Evolutionary conservation across 164 flowering plant genomes (phyloP).

Genomic region (Santalum album): DNA sequence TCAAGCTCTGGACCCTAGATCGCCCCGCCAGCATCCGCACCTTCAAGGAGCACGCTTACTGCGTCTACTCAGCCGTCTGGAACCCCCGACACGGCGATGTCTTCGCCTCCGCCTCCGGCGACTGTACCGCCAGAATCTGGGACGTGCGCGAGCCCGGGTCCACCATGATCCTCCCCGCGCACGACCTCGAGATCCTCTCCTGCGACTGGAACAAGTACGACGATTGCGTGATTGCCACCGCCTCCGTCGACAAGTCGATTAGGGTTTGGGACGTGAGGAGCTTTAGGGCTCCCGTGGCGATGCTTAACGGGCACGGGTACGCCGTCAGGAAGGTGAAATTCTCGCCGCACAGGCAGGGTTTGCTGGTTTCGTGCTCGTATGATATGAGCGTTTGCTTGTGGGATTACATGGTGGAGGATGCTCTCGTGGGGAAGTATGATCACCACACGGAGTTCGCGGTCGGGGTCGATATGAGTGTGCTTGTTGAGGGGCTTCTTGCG

Average conservation of each 20-base stretch:
- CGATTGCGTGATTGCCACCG: slow-evolving; percentile 61
- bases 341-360: slow-evolving; percentile 66
- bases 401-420: slow-evolving; percentile 83
- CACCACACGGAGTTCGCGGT: slow-evolving; percentile 94
- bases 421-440: slow-evolving; percentile 76
- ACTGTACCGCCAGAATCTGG: slow-evolving; percentile 84
- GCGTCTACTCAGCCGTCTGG: slow-evolving; percentile 80
- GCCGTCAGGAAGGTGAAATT: slow-evolving; percentile 79
- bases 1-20: slow-evolving; percentile 86
- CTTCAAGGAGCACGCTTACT: slow-evolving; percentile 83
- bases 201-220: slow-evolving; percentile 95
- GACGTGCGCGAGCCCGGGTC: slow-evolving; percentile 80
- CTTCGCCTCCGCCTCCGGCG: slow-evolving; percentile 91
- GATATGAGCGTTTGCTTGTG: slow-evolving; percentile 92
- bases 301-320: slow-evolving; percentile 67
- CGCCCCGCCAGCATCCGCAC: slow-evolving; percentile 72
- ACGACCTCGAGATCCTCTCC: slow-evolving; percentile 66
- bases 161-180: slow-evolving; percentile 75
- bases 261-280: slow-evolving; percentile 89
- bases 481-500: slow-evolving; percentile 87
- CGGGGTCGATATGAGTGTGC: slow-evolving; percentile 94
- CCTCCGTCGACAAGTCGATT: slow-evolving; percentile 71
- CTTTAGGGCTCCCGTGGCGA: slow-evolving; percentile 51
- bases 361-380: slow-evolving; percentile 69
- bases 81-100: slow-evolving; percentile 89